A percentile compares a stretch with the other conserved stretches of the same genome.
phyloP scores from a whole-genome alignment of 1,284 basidiomycete genomes.

The Marasmius sp. region DNA sequence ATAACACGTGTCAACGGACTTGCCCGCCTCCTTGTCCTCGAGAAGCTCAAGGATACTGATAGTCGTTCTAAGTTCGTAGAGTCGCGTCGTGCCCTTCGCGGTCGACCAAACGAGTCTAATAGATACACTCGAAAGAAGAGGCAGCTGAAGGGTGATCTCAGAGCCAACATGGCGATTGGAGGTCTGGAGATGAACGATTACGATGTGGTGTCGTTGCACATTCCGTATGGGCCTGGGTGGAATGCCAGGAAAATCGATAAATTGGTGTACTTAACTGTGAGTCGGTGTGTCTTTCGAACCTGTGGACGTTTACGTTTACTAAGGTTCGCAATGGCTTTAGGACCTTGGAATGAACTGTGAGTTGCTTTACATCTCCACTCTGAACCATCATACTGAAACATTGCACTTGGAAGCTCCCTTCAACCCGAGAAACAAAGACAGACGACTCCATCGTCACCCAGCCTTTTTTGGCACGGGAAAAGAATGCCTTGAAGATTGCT shows the following conservation, averaged over 20 bases:
- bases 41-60: constrained; percentile 45
- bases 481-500: constrained; percentile 60
- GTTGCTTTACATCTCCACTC: neutral
- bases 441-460: constrained; percentile 58
- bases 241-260: constrained; percentile 57
- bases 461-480: constrained; percentile 60
- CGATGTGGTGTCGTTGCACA: constrained; percentile 54
- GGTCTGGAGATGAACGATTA: constrained; percentile 61
- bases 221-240: constrained; percentile 65
- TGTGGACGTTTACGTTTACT: neutral
- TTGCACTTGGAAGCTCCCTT: constrained; percentile 41
- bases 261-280: constrained; percentile 52
- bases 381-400: neutral
- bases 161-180: constrained; percentile 37
- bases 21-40: constrained; percentile 57
- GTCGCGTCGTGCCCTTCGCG: constrained; percentile 45
- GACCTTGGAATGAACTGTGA: constrained; percentile 60
- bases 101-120: constrained; percentile 37
- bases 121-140: constrained; percentile 27
- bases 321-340: constrained; percentile 9
- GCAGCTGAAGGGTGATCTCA: constrained; percentile 52
- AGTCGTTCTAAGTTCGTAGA: constrained; percentile 45
- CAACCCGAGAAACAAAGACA: constrained; percentile 59
- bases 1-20: constrained; percentile 54
- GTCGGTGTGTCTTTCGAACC: constrained; percentile 7